Base-by-base conservation (phyloP, 345 rosid genomes). In the Citrus australasica region DNA sequence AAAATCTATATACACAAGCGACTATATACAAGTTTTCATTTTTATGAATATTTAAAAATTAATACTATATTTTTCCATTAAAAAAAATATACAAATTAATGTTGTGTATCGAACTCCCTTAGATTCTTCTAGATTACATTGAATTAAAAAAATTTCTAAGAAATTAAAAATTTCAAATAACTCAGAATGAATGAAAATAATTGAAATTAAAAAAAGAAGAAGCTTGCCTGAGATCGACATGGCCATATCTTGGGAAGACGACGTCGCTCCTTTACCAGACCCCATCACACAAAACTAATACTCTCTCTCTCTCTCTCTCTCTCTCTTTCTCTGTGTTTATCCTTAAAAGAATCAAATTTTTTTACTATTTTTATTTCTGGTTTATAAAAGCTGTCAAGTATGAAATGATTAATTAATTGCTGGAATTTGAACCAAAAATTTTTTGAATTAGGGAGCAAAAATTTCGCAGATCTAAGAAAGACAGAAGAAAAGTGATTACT, bases 201-300 rank as follows among this genome's bases (percentile, higher is more conserved):
- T 8, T 4, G 42, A 75, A 62, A 70, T 35, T 64, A 4, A 5
- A 33, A 35, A 35, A n/a, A 6, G 2, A 37, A 28, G 53, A 16
- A n/a, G 65, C 78, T 79, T 74, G 76, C 87, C 87, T 73, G 73
- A 37, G 63, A 82, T 82, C 42, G 83, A 60, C 46, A 56, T 69
- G 59, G 74, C 84, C 74, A 68, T 82, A 7, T 77, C 76, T 19
- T 65, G 81, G 5, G 83, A 59, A 62, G 86, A 81, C 58, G 86
- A 79, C 62, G 76, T 76, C 76, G 81, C 83, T 58, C 83, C 75
- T 55, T 79, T 74, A 24, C 77, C 81, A 28, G 81, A 81, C 51
- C 87, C 83, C 87, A 81, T 84, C 76, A 60, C 64, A 48, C 46
- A 38, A 48, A 42, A 51, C 70, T 69, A 73, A 76, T 72, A 9